These are phyloP conservation scores for Pisolithus microcarpus DNA, from an alignment of 768 basidiomycete species.

Conservation along the genomic window DNA sequence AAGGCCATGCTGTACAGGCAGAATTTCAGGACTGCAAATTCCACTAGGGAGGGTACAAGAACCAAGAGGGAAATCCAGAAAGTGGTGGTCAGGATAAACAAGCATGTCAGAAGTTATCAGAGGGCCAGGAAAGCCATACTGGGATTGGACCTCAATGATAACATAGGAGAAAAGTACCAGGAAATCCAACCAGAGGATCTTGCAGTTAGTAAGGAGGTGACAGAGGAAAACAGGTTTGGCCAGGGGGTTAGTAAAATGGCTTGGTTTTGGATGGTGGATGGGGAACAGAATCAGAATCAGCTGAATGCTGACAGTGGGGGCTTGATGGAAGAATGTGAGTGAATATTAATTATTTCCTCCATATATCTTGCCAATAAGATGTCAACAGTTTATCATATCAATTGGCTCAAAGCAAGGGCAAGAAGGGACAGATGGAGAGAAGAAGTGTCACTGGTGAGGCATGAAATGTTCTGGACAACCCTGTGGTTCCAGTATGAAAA, in stretches of 20 bases:
- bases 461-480: too few species aligned
- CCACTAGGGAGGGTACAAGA: too few species aligned
- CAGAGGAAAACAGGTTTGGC: background rate
- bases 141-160: background rate
- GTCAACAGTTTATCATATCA: slow-evolving; percentile 3
- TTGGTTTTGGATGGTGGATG: background rate
- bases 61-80: too few species aligned
- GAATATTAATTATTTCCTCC: background rate
- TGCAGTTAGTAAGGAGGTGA: background rate
- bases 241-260: too few species aligned
- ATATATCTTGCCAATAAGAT: background rate
- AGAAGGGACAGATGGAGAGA: slow-evolving; percentile 12
- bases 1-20: too few species aligned
- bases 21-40: too few species aligned
- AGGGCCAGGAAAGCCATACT: background rate
- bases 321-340: background rate
- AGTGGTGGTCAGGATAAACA: too few species aligned
- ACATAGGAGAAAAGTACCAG: background rate
- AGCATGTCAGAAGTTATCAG: background rate
- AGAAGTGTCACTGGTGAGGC: too few species aligned
- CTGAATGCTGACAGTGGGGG: background rate
- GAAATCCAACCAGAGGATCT: background rate
- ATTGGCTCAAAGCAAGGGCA: slow-evolving; percentile 12
- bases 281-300: too few species aligned
- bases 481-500: too few species aligned